These are phyloP conservation scores for Fraxinus ornus DNA, from an alignment of 305 asterid species.

Conservation along the genomic window DNA sequence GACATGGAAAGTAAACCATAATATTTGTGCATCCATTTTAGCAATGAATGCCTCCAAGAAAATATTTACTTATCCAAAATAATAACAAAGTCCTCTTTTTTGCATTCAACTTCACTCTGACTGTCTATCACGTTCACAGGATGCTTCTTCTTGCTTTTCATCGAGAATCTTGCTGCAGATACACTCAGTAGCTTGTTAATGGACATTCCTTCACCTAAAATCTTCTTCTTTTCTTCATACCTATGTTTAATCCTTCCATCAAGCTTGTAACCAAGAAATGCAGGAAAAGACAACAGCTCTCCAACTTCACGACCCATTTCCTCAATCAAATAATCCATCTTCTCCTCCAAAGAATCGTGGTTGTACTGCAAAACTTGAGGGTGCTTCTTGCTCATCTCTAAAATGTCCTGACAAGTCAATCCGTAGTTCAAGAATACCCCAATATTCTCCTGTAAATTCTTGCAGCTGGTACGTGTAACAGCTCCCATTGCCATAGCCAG, in stretches of 20 bases:
- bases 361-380: conserved; percentile 85
- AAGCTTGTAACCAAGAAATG: conserved; percentile 87
- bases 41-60: background rate
- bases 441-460: conserved; percentile 72
- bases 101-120: conserved; percentile 20
- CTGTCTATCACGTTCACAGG: conserved; percentile 13
- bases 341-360: conserved; percentile 72
- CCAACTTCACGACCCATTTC: conserved; percentile 91
- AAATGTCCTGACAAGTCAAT: conserved; percentile 61
- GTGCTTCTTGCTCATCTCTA: conserved; percentile 89
- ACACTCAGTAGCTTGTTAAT: conserved; percentile 80
- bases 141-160: conserved; percentile 39
- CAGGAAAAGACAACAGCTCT: conserved; percentile 81
- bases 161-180: conserved; percentile 68
- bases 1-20: background rate
- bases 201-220: conserved; percentile 75
- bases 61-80: background rate
- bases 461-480: conserved; percentile 83
- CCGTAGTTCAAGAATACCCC: conserved; percentile 72
- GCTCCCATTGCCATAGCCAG: conserved; percentile 89
- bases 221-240: conserved; percentile 60
- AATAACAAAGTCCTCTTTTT: background rate
- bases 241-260: conserved; percentile 82
- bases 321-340: conserved; percentile 71
- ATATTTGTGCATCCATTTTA: background rate